Percentiles rank a stretch among this genome's conserved stretches.
Evolutionary conservation across 495 filamentous ascomycete genomes (phyloP).

Genomic region (Tuber microsphaerosporum): DNA sequence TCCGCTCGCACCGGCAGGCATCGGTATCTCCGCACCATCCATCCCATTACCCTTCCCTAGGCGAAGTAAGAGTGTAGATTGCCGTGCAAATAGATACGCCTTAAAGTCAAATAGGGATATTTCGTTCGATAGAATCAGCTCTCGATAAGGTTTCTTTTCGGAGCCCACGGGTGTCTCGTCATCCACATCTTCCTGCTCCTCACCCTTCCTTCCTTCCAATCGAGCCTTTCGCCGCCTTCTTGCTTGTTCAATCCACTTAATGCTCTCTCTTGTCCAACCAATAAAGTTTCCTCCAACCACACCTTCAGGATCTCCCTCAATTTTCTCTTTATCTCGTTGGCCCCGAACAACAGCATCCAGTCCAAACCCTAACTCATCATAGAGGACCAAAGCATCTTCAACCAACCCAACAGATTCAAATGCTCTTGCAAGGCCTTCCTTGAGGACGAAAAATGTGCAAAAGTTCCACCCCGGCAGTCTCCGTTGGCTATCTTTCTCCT

Average conservation of each 20-base stretch:
- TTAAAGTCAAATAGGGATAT: slow-evolving; percentile 97
- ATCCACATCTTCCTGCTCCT: slow-evolving; percentile 32
- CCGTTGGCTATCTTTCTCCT: slow-evolving; percentile 83
- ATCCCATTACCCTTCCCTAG: slow-evolving; percentile 57
- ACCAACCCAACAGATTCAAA: slow-evolving; percentile 95
- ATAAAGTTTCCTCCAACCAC: slow-evolving; percentile 39
- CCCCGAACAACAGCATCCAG: slow-evolving; percentile 75
- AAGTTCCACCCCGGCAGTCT: slow-evolving; percentile 95
- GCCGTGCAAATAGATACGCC: slow-evolving; percentile 86
- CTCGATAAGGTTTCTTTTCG: slow-evolving; percentile 74
- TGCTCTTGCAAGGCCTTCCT: slow-evolving; percentile 84
- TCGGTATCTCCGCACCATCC: slow-evolving; percentile 5
- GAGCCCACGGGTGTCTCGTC: slow-evolving; percentile 62
- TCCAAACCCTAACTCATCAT: slow-evolving; percentile 83
- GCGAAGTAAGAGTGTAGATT: slow-evolving; percentile 74
- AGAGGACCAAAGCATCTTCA: slow-evolving; percentile 85
- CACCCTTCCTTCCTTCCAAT: slow-evolving; percentile 15
- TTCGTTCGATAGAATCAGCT: slow-evolving; percentile 87
- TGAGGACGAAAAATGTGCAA: slow-evolving; percentile 95
- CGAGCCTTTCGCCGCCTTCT: slow-evolving; percentile 31
- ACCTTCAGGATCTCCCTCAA: slow-evolving; percentile 18
- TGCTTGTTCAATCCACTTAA: slow-evolving; percentile 40
- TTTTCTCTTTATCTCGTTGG: slow-evolving; percentile 47
- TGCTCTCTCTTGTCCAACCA: slow-evolving; percentile 41
- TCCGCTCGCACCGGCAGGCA: slow-evolving; percentile 18